Evolutionary conservation across 75 land plant genomes (phyloP), one percentile per base, ranked within the genome.

Genomic region (Larix kaempferi): DNA sequence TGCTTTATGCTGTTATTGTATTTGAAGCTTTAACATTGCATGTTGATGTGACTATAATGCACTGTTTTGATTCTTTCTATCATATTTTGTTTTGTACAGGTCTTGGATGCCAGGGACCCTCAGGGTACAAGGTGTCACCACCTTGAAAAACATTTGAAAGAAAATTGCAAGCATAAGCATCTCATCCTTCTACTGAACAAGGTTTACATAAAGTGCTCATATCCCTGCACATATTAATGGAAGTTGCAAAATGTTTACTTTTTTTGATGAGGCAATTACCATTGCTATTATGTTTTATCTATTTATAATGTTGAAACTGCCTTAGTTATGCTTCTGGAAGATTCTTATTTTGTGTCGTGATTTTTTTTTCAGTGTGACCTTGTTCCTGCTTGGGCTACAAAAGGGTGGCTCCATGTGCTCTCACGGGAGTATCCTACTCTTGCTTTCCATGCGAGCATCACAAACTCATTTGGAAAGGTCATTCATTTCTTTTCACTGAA

Each of bases 371-470:
- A 95, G 99, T 97, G 99, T 83, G 99, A 97, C 80, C 79, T 97
- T 23, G 82, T 97, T 67, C 99, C 99, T 71, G 91, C 99, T 59
- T 94, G 95, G 99, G 95, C 91, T 5, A 97, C 99, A 23, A 97
- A 89, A 84, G 98, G 98, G 78, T 97, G 99, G 99, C 83, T 97
- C 19, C 89, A 94, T 74, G 82, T 84, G 3, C 84, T 97, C 10
- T 97, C 99, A 4, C 87, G 86, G 78, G 99, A 97, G 79, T 94
- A 91, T 79, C 99, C 99, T 60, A 94, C 98, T 66, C 81, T 97
- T 22, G 99, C 99, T 74, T 97, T 97, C 79, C 99, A 97, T 91
- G 99, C 95, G 17, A 94, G 98, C 84, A 88, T 94, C 76, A 97
- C 89, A 60, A 94, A 96, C 63, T 89, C 99, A 6, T 96, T 94